Base-by-base conservation (phyloP, 176 grass and related monocot species). In the Oryza australiensis region DNA sequence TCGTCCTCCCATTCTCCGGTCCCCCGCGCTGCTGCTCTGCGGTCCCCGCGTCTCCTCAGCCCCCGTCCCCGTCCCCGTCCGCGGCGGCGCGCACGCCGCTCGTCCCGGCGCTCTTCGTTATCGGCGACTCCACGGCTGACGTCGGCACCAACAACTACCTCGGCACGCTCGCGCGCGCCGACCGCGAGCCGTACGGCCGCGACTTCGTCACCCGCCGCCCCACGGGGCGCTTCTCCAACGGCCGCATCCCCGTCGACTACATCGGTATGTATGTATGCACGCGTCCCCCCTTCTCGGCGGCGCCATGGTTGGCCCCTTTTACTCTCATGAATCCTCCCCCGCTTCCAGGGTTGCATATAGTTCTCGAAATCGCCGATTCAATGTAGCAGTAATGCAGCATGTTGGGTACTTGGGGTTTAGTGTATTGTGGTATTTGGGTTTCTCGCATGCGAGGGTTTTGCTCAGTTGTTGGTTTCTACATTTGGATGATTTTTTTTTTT, bases 141-240 rank as follows among this genome's bases (percentile, higher is more conserved):
- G 89, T 74, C 15, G 94, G 94, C 84, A 96, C 94, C 81, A 96
- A 93, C 94, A 96, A 96, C 77, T 86, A 93, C 86, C 94, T 93
- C 64, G 84, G 86, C 23, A 96, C 88, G 10, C 78, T 93, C 9
- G 90, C 90, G 82, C 88, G 90, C 73, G 90, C 90, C 55, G 90
- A 91, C 66, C 86, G 76, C 20, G 83, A 83, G 68, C 94, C 88
- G 11, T 93, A 93, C 26, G 90, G 90, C 23, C 88, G 90, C 11
- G 88, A 93, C 62, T 93, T 96, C 78, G 94, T 93, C 80, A 96
- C 94, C 57, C 80, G 68, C 81, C 90, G 60, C 59, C 94, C 90
- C 68, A 96, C 90, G 7, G 93, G 90, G 5, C 93, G 90, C 72
- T 96, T 96, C 90, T 96, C 88, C 86, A 96, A 96, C 43, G 88